A percentile compares a stretch with the other conserved stretches of the same genome.
Evolutionary conservation across 2,329 filamentous ascomycete species (phyloP).

Genomic region (Cladophialophora psammophila): DNA sequence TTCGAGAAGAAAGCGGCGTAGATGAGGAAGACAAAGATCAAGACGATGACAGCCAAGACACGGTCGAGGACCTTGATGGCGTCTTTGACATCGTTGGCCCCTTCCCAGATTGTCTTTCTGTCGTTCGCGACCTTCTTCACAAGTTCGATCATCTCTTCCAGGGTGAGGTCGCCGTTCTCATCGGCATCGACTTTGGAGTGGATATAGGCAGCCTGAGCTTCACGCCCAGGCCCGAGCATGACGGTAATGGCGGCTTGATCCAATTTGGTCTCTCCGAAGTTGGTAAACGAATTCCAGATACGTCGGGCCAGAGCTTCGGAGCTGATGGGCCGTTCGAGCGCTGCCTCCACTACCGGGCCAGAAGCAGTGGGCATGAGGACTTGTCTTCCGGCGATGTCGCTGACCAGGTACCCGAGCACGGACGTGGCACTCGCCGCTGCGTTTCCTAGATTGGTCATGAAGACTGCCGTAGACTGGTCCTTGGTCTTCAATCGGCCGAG

Average conservation of each 20-base stretch:
- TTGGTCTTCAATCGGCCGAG: slow-evolving; percentile 16
- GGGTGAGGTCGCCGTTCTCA: slow-evolving; percentile 46
- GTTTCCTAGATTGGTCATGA: slow-evolving; percentile 30
- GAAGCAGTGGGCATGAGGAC: slow-evolving; percentile 38
- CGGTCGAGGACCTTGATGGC: slow-evolving; percentile 47
- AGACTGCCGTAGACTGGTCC: slow-evolving; percentile 25
- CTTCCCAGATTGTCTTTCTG: slow-evolving; percentile 43
- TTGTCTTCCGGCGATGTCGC: slow-evolving; percentile 30
- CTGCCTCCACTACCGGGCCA: slow-evolving; percentile 42
- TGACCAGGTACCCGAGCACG: slow-evolving; percentile 28
- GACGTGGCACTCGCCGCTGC: slow-evolving; percentile 28
- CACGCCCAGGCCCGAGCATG: slow-evolving; percentile 41
- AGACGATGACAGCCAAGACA: slow-evolving; percentile 42
- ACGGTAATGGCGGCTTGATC: slow-evolving; percentile 42
- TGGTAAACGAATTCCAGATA: slow-evolving; percentile 45
- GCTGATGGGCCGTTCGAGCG: slow-evolving; percentile 41
- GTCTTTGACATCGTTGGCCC: slow-evolving; percentile 46
- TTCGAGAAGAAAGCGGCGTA: slow-evolving; percentile 34
- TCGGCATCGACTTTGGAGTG: slow-evolving; percentile 45
- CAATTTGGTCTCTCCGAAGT: slow-evolving; percentile 38
- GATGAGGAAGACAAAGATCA: slow-evolving; percentile 34
- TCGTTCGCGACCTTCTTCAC: slow-evolving; percentile 43
- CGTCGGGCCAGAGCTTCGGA: slow-evolving; percentile 46
- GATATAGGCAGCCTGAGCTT: slow-evolving; percentile 43
- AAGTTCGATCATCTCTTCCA: slow-evolving; percentile 47